Conservation (phyloP, 1,284 basidiomycete genomes). For the Ustilago curta region DNA sequence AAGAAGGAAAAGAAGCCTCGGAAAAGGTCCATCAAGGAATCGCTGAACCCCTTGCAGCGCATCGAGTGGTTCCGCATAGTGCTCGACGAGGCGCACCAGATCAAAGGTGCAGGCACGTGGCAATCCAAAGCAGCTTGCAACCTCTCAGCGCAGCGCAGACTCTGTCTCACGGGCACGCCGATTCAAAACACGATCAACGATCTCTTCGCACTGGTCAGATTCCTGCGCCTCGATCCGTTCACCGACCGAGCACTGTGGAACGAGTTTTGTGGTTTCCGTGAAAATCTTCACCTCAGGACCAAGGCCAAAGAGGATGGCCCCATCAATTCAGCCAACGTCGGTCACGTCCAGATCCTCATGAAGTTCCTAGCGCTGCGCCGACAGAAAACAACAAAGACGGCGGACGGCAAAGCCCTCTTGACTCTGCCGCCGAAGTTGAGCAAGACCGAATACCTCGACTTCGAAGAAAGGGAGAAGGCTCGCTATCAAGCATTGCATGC, state of each 20-base stretch:
- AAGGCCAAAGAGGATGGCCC: constrained; percentile 51
- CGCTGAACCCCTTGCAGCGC: constrained; percentile 88
- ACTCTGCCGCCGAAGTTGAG: constrained; percentile 84
- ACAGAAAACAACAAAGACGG: constrained; percentile 88
- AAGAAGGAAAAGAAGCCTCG: constrained; percentile 71
- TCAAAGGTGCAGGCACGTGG: constrained; percentile 94
- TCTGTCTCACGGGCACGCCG: constrained; percentile 95
- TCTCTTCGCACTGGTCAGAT: constrained; percentile 94
- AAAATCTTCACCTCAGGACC: constrained; percentile 73
- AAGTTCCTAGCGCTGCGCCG: constrained; percentile 93
- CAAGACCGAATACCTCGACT: constrained; percentile 84
- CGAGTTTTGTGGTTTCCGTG: constrained; percentile 88
- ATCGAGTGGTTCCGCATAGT: constrained; percentile 98
- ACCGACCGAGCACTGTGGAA: constrained; percentile 94
- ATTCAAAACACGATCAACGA: constrained; percentile 99
- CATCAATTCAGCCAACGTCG: constrained; percentile 85
- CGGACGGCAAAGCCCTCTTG: constrained; percentile 86
- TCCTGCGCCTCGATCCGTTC: constrained; percentile 89
- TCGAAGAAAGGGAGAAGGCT: constrained; percentile 82
- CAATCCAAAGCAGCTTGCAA: constrained; percentile 95
- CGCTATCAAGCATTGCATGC: constrained; percentile 90
- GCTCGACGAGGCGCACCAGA: constrained; percentile 91
- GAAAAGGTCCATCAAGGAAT: constrained; percentile 73
- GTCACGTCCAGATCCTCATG: constrained; percentile 96
- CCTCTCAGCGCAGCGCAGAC: constrained; percentile 88